Evolutionary conservation across 2,329 filamentous ascomycete species (phyloP), one percentile per base, ranked within the genome.

Genomic region (Sporothrix variecibatus): DNA sequence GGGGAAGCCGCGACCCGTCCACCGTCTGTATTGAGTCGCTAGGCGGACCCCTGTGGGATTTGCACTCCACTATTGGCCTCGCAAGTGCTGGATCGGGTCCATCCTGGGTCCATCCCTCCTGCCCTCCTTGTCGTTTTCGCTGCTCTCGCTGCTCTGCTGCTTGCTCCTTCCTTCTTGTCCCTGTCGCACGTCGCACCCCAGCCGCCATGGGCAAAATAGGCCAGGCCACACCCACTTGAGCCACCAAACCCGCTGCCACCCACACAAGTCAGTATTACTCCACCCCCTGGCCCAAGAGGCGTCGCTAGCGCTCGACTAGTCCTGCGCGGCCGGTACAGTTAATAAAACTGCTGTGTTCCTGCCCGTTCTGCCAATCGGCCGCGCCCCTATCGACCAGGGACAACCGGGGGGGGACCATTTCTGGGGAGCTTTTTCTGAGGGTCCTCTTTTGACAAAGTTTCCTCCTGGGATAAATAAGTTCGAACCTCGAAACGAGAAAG

Each of bases 221-320:
- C 23, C 51, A 56, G 51, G 51, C 51, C 51, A 26, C 51, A 56
- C 15, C 23, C 64, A n/a, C n/a, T n/a, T n/a, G n/a, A n/a, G n/a
- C n/a, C n/a, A 73, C 49, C 12, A 46, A 34, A 38, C 31, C 67
- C 31, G 31, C 34, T 60, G 46, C 73, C 53, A 46, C 64, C 62
- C 64, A 53, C 34, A 53, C 71, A n/a, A n/a, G n/a, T n/a, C n/a
- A n/a, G n/a, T n/a, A n/a, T n/a, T n/a, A 20, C 73, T 69, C 71
- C 73, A 70, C 67, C 60, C 65, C 67, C 60, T 58, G 67, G 67
- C 60, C 67, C 49, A 68, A 71, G 43, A 72, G 65, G 71, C 71
- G 49, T 56, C 49, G 53, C 56, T 76, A 76, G 74, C 73, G 67
- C 51, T 26, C 53, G 64, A 72, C 68, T 76, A 76, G 71, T 75